Evolutionary conservation across 1,284 basidiomycete genomes (phyloP), one percentile per base, ranked within the genome.

Genomic region (Hymenochaete sp.): DNA sequence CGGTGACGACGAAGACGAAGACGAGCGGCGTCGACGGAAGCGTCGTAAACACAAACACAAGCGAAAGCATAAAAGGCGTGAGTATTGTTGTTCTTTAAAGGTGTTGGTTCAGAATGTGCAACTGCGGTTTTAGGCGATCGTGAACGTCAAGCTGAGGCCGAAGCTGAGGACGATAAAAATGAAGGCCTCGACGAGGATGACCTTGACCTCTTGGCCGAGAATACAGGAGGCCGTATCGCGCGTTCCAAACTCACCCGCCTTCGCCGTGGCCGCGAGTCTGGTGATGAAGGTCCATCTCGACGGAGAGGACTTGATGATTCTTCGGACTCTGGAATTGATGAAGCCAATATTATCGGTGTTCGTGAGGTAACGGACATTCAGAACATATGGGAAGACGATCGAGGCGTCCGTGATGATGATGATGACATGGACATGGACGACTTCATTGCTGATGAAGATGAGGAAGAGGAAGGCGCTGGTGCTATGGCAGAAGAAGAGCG

Each of bases 121-220:
- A n/a, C n/a, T n/a, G n/a, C n/a, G n/a, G n/a, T n/a, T n/a, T n/a
- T n/a, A n/a, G n/a, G n/a, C n/a, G n/a, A n/a, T n/a, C n/a, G n/a
- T n/a, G n/a, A n/a, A n/a, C n/a, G n/a, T n/a, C n/a, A n/a, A n/a
- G n/a, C n/a, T n/a, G n/a, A n/a, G n/a, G n/a, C n/a, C n/a, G n/a
- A n/a, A n/a, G 73, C 71, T 51, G 72, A 73, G 42, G 75, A 78
- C 47, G 77, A 62, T 48, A 63, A 83, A 22, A 79, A 82, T 49
- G 87, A 69, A 25, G 68, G 71, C n/a, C 68, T 97, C 36, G 93
- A 96, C 54, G 95, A 98, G 45, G 96, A 98, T 58, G 96, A 98
- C 59, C 66, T 98, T 44, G 93, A 95, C 44, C 73, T 98, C 7
- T 63, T 98, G 18, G 89, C 90, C 58, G 96, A 98, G 71, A 98